These are phyloP conservation scores for Xerocomus nothofagi DNA, from an alignment of 1,284 basidiomycete species.

Conservation along the genomic window DNA sequence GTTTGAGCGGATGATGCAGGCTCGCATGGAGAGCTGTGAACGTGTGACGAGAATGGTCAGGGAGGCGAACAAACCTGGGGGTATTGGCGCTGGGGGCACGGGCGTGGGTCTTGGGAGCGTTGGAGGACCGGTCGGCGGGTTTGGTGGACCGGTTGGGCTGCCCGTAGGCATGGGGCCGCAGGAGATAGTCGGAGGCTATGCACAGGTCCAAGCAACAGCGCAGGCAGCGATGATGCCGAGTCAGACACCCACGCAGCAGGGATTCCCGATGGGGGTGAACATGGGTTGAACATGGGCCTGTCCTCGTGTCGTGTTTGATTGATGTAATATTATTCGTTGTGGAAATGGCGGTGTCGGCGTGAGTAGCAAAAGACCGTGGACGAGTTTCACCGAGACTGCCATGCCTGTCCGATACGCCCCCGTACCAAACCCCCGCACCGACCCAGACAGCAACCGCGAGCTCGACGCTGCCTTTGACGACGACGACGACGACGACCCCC, in stretches of 20 bases:
- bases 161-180: conserved; percentile 26
- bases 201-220: conserved; percentile 11
- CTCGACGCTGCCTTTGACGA: conserved; percentile 79
- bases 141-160: conserved; percentile 31
- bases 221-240: conserved; percentile 16
- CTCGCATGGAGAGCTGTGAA: conserved; percentile 72
- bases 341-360: conserved; percentile 15
- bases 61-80: conserved; percentile 40
- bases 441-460: conserved; percentile 55
- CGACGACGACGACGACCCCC: conserved; percentile 64
- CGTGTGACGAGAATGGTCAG: conserved; percentile 59
- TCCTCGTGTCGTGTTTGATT: background rate
- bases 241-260: conserved; percentile 23
- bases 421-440: conserved; percentile 57
- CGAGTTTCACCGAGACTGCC: too few relatives aligned
- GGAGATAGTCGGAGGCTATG: conserved; percentile 18
- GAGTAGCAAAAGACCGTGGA: too few relatives aligned
- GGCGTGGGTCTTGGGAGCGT: conserved; percentile 20
- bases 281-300: conserved; percentile 7
- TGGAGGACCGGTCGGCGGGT: conserved; percentile 33
- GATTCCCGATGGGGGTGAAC: conserved; percentile 22
- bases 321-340: background rate
- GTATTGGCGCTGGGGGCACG: conserved; percentile 9
- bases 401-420: conserved; percentile 74
- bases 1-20: conserved; percentile 70